These are phyloP conservation scores for Arctium minus DNA, from an alignment of 129 eudicot species.

Conservation along the genomic window DNA sequence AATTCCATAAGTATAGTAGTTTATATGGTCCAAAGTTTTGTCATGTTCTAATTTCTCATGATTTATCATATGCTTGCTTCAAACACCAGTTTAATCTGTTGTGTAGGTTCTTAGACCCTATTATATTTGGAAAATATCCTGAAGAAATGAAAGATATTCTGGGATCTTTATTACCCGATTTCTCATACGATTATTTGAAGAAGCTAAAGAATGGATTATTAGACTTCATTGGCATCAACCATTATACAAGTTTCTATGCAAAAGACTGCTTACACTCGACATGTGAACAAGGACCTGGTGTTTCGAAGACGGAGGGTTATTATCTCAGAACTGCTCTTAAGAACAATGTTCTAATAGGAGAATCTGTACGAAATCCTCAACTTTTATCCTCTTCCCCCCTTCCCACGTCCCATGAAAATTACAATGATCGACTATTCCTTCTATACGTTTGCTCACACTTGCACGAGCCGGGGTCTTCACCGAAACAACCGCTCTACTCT, in stretches of 20 bases:
- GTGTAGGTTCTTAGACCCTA: slow-evolving; percentile 76
- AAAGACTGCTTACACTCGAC: slow-evolving; percentile 67
- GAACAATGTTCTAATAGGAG: slow-evolving; percentile 52
- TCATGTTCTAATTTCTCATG: neutral
- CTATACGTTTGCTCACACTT: neutral
- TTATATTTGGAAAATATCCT: slow-evolving; percentile 64
- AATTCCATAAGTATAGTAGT: neutral
- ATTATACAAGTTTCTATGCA: slow-evolving; percentile 61
- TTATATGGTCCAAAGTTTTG: too few species aligned
- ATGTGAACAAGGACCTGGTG: slow-evolving; percentile 51
- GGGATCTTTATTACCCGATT: slow-evolving; percentile 50
- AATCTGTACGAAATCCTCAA: slow-evolving; percentile 39
- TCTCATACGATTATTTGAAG: slow-evolving; percentile 25
- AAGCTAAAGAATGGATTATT: slow-evolving; percentile 34
- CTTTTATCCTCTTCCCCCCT: neutral
- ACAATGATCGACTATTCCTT: neutral
- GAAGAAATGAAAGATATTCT: slow-evolving; percentile 52
- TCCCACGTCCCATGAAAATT: neutral
- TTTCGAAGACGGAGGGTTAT: slow-evolving; percentile 55
- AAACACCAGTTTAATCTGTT: neutral
- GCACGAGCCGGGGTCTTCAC: neutral
- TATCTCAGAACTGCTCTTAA: slow-evolving; percentile 41
- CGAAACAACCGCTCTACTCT: neutral
- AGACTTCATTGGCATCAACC: slow-evolving; percentile 79
- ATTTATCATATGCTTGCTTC: neutral